Base-by-base conservation (phyloP, 169 alveolate genomes). In the Plasmodium adleri region DNA sequence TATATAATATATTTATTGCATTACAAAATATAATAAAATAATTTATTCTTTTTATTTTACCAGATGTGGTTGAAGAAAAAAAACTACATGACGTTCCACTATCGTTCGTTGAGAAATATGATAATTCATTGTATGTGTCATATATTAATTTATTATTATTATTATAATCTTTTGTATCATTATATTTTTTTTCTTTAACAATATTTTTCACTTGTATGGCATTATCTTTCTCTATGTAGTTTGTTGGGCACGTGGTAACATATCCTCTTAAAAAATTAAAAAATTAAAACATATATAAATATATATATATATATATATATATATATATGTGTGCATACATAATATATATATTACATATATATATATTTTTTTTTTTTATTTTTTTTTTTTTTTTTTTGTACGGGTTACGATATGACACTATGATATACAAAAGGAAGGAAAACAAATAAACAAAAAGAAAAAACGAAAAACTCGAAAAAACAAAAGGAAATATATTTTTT, bases 321-420 rank as follows among this genome's bases (percentile, higher is more conserved):
- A 26, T 10, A 63, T 24, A 13, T 67, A 43, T 67, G 3, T 43
- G 9, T 59, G 4, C 9, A 24, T 13, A 12, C 2, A 32, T 64
- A 24, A 24, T 3, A 32, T 4, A 26, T 12, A 24, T 64, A 32
- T 22, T 24, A 28, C 9, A 10, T 32, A 15, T 64, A 28, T 26
- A 24, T 54, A 7, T 50, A 50, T 20, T 58, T 58, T 12, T 58
- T 58, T 12, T n/a, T 58, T 60, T 20, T 22, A 12, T 56, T 13
- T 20, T 59, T 56, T 43, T 43, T 12, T 63, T 13, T 13, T 76
- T 66, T 72, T 26, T 10, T 72, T 22, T 59, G 9, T 76, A 76
- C 89, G 89, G 89, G 64, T 76, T 59, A 43, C 74, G 15, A 8
- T 32, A 47, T 24, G 89, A 76, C 3, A 76, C 64, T 49, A 76